phyloP scores from a whole-genome alignment of 345 rosid species.

The Euphorbia tirucalli region DNA sequence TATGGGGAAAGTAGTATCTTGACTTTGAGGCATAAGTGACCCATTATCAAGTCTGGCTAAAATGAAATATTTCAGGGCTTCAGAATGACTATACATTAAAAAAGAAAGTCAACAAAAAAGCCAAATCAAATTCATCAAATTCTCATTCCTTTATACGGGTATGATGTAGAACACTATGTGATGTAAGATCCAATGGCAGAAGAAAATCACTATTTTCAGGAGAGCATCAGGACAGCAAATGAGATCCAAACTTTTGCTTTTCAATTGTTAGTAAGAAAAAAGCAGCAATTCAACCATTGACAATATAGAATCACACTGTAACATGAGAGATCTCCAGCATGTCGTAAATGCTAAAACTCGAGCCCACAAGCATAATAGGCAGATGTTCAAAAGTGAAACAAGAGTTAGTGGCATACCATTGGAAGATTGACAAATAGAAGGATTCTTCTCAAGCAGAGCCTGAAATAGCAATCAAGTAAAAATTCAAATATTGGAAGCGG shows the following conservation, averaged over 20 bases:
- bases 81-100: no score
- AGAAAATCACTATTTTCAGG: neutral
- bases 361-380: neutral
- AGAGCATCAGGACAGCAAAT: neutral
- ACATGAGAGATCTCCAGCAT: neutral
- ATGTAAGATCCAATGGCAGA: neutral
- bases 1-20: neutral
- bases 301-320: neutral
- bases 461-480: conserved; percentile 22
- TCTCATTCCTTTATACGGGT: neutral
- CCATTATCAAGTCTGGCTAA: neutral
- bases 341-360: no score
- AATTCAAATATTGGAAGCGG: conserved; percentile 4
- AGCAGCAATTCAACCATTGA: neutral
- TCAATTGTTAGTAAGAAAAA: neutral
- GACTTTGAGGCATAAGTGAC: neutral
- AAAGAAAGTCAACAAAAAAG: no score
- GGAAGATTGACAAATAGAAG: conserved; percentile 50
- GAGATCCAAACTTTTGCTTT: neutral
- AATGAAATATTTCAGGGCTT: neutral
- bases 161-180: neutral
- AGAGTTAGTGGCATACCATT: conserved; percentile 48
- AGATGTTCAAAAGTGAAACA: conserved; percentile 5
- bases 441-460: conserved; percentile 85
- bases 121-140: neutral